Conservation (phyloP, 2,329 filamentous ascomycete genomes). For the Botrytis hyacinthi region DNA sequence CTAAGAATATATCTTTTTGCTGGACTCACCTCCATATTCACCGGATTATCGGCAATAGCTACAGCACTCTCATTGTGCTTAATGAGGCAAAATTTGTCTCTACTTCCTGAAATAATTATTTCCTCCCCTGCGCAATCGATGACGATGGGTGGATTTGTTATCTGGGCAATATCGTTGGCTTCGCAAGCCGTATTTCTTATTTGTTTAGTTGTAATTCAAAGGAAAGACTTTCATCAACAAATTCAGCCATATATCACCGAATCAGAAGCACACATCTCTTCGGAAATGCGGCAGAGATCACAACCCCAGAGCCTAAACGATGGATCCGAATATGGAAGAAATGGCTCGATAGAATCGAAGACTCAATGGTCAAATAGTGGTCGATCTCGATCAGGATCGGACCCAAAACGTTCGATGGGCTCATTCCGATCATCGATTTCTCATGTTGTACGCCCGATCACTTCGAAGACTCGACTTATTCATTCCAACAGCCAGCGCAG, state of each 20-base stretch:
- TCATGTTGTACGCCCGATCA: slow-evolving; percentile 52
- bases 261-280: slow-evolving; percentile 23
- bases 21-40: slow-evolving; percentile 31
- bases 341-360: slow-evolving; percentile 30
- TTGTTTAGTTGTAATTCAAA: slow-evolving; percentile 33
- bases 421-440: slow-evolving; percentile 51
- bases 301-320: slow-evolving; percentile 24
- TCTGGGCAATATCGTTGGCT: slow-evolving; percentile 35
- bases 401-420: slow-evolving; percentile 42
- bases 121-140: slow-evolving; percentile 26
- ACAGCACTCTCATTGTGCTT: slow-evolving; percentile 33
- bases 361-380: slow-evolving; percentile 44
- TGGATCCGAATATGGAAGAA: slow-evolving; percentile 24
- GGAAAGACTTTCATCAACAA: slow-evolving; percentile 34
- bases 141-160: slow-evolving; percentile 33
- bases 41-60: slow-evolving; percentile 30
- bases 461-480: slow-evolving; percentile 56
- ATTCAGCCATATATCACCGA: slow-evolving; percentile 32
- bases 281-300: slow-evolving; percentile 31
- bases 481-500: slow-evolving; percentile 38
- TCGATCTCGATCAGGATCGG: slow-evolving; percentile 45
- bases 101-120: slow-evolving; percentile 29
- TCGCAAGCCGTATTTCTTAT: slow-evolving; percentile 35
- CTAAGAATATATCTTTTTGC: slow-evolving; percentile 34
- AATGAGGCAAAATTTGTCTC: slow-evolving; percentile 27